Evolutionary conservation across 1,139 yeast species (phyloP), one percentile per base, ranked within the genome.

Genomic region (Taiozyma sp.): DNA sequence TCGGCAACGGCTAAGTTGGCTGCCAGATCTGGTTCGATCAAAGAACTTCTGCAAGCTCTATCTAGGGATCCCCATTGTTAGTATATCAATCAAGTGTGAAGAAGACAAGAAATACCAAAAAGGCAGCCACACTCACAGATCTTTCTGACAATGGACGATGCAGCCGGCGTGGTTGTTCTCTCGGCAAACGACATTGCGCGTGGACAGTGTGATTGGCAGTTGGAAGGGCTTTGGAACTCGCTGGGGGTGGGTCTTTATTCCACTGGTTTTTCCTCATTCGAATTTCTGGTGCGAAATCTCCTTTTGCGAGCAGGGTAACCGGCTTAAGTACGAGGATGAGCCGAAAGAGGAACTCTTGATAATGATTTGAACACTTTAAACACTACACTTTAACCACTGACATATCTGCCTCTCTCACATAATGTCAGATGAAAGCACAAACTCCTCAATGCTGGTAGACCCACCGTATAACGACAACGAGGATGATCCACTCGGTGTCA

Each of bases 1-100:
- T 93, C 99, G 57, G 98, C 93, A 56, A 93, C 92, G 65, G 93
- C 98, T 61, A 93, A 73, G 68, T 92, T 93, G 58, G 91, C 73
- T 2, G 92, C 89, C 55, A 92, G 76, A 65, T 93, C 93, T 8
- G 99, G 98, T 70, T 92, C 97, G 50, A 80, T 78, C 51, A 88
- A 74, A 3, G 93, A 77, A 45, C 96, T 87, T 58, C 95, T 80
- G 64, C 98, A 92, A 4, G 99, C 97, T 56, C 97, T 81, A 64
- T 90, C 87, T 77, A 9, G 28, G 10, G 32, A 13, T 46, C 41
- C 9, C 45, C 14, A 34, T 51, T 49, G 52, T 54, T 55, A 50
- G 55, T 48, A 45, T 16, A 41, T 4, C n/a, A 12, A 13, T 14
- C 9, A 39, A 39, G 4, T 12, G 27, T 29, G 7, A 28, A 9